Percentiles rank a stretch among this genome's conserved stretches.
These are phyloP conservation scores for Citrullus colocynthis DNA, from an alignment of 306 rosid species.

Conservation along the genomic window DNA sequence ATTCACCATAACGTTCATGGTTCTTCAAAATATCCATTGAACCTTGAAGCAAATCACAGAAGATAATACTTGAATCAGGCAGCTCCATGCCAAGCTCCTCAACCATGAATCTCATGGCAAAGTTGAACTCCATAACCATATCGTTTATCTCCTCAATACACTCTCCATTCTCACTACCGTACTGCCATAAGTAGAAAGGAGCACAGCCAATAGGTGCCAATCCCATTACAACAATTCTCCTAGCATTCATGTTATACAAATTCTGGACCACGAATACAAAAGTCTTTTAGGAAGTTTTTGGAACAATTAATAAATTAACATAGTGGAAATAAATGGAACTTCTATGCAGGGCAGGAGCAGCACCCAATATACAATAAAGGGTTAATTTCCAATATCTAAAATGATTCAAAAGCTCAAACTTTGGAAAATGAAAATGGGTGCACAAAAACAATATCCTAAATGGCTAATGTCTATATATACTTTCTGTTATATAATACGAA, in stretches of 20 bases:
- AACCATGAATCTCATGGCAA: conserved; percentile 57
- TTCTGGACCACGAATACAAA: conserved; percentile 37
- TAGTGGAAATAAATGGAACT: background rate
- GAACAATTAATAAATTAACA: background rate
- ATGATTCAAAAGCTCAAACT: background rate
- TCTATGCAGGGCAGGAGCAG: background rate
- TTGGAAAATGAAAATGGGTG: background rate
- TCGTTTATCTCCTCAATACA: conserved; percentile 63
- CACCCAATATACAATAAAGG: background rate
- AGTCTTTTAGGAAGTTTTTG: background rate
- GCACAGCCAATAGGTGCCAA: conserved; percentile 89
- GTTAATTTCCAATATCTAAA: background rate
- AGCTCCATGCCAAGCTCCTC: conserved; percentile 49
- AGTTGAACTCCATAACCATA: conserved; percentile 73
- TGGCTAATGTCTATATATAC: background rate
- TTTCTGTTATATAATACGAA: background rate
- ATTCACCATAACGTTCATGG: conserved; percentile 46
- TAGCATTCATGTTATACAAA: conserved; percentile 56
- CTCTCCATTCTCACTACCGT: conserved; percentile 41
- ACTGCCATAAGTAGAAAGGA: conserved; percentile 66
- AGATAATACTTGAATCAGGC: conserved; percentile 36
- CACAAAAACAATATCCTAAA: background rate
- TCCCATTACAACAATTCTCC: conserved; percentile 66
- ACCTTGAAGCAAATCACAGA: conserved; percentile 61
- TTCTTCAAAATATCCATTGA: conserved; percentile 75